Conservation (phyloP, 129 eudicot genomes). For the Lonicera japonica region DNA sequence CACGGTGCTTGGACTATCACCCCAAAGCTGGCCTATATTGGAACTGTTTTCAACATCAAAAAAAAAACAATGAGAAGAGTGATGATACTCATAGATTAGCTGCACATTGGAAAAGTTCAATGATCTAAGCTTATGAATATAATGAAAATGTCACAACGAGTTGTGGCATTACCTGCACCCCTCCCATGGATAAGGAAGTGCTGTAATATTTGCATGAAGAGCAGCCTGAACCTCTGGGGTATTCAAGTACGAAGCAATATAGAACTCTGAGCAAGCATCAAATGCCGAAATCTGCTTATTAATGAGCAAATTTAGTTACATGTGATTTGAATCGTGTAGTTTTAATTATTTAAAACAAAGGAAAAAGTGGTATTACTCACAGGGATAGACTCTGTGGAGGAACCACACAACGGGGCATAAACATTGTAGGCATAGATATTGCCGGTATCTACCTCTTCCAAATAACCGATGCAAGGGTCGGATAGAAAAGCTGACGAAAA, state of each 20-base stretch:
- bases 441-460: background rate
- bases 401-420: conserved; percentile 11
- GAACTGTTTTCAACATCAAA: background rate
- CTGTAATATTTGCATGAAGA: conserved; percentile 10
- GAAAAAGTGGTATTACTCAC: background rate
- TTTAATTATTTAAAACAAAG: background rate
- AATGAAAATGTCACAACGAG: background rate
- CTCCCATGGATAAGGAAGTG: conserved; percentile 10
- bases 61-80: background rate
- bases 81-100: background rate
- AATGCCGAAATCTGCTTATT: conserved; percentile 1
- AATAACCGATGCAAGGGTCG: background rate
- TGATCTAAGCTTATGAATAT: background rate
- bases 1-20: background rate
- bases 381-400: background rate
- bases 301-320: too few relatives aligned
- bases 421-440: background rate
- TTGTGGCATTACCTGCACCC: conserved; percentile 5
- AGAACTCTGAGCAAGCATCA: conserved; percentile 19
- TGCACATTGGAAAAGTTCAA: background rate
- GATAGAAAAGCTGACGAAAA: background rate
- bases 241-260: conserved; percentile 12
- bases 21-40: background rate
- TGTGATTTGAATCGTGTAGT: too few relatives aligned
- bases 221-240: conserved; percentile 10